Percentiles rank a stretch among this genome's conserved stretches.
These are phyloP conservation scores for Kokia cookei DNA, from an alignment of 441 rosid genomes.

Conservation along the genomic window DNA sequence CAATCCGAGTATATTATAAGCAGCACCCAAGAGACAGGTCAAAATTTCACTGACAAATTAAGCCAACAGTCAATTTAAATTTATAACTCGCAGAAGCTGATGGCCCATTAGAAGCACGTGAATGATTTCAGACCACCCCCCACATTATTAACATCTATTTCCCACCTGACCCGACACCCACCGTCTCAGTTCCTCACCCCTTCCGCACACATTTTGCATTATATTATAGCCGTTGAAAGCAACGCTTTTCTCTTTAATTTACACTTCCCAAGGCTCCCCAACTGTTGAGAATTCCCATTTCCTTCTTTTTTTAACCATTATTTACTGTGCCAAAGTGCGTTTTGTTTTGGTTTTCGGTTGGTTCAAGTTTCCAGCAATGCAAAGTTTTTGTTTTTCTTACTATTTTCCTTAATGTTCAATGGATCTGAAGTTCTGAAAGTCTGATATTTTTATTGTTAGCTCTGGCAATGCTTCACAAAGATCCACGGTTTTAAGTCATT, in stretches of 20 bases:
- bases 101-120: slow-evolving; percentile 8
- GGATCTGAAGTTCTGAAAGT: slow-evolving; percentile 34
- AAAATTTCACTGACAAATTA: background rate
- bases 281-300: background rate
- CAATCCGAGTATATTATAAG: background rate
- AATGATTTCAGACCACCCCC: background rate
- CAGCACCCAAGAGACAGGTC: background rate
- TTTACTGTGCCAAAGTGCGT: background rate
- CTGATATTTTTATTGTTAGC: slow-evolving; percentile 4
- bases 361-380: background rate
- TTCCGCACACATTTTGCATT: background rate
- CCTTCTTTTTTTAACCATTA: background rate
- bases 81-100: background rate
- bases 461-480: slow-evolving; percentile 20
- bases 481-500: slow-evolving; percentile 26
- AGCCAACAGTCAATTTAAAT: background rate
- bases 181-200: slow-evolving; percentile 1
- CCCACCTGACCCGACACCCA: slow-evolving; percentile 5
- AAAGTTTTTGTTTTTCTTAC: background rate
- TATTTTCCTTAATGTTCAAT: slow-evolving; percentile 22
- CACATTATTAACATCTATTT: background rate
- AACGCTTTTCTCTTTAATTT: background rate
- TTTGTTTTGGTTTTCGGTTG: background rate
- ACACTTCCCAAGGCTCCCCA: slow-evolving; percentile 12
- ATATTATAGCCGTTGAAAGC: slow-evolving; percentile 11